Conservation (phyloP, 2,329 filamentous ascomycete species). For the Phyllosticta citriasiana region DNA sequence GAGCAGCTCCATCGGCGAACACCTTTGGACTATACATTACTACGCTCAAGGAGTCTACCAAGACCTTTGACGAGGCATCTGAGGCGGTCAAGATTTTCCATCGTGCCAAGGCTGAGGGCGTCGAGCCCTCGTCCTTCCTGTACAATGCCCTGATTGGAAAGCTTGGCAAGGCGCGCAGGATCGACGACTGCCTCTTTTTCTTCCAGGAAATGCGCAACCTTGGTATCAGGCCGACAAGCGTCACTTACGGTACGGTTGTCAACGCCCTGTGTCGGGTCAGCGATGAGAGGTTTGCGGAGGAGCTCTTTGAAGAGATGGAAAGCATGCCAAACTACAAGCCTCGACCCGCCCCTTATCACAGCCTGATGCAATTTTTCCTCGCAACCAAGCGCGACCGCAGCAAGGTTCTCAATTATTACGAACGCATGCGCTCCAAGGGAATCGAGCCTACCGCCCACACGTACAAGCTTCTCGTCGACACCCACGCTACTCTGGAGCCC, state of each 20-base stretch:
- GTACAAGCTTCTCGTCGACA: conserved; percentile 94
- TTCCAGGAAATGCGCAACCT: conserved; percentile 94
- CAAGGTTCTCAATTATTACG: conserved; percentile 91
- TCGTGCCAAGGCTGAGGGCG: conserved; percentile 82
- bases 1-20: conserved; percentile 86
- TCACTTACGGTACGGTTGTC: conserved; percentile 96
- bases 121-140: conserved; percentile 90
- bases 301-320: conserved; percentile 99
- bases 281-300: conserved; percentile 94
- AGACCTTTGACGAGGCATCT: conserved; percentile 94
- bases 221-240: conserved; percentile 88
- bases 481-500: conserved; percentile 86
- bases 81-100: conserved; percentile 97
- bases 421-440: conserved; percentile 78
- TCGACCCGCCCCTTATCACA: conserved; percentile 93
- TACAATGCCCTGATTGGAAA: conserved; percentile 99
- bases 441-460: conserved; percentile 93
- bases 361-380: conserved; percentile 98
- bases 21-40: conserved; percentile 98
- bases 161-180: conserved; percentile 92
- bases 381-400: conserved; percentile 91
- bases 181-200: conserved; percentile 96
- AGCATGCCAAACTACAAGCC: conserved; percentile 98
- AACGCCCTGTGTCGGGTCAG: conserved; percentile 95
- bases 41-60: conserved; percentile 93